These are phyloP conservation scores for Pseudogymnoascus sp. DNA, from an alignment of 2,329 filamentous ascomycete species.

Conservation along the genomic window DNA sequence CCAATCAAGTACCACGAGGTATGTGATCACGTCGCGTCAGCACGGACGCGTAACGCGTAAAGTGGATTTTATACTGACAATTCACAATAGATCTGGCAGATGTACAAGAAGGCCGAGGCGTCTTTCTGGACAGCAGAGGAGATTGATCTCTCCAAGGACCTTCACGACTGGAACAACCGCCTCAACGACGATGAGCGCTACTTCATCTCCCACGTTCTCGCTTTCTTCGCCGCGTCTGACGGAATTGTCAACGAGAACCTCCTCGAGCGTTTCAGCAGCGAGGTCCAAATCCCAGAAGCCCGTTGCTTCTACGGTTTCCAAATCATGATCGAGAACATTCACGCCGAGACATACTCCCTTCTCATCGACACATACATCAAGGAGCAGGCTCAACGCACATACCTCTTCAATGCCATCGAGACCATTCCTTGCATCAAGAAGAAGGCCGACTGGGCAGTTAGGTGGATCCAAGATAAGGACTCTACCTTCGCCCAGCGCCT, in stretches of 20 bases:
- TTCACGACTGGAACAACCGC: conserved; percentile 98
- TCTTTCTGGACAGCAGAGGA: conserved; percentile 99
- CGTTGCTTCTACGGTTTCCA: conserved; percentile 99
- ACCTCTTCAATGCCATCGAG: conserved; percentile 97
- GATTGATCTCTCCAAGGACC: conserved; percentile 97
- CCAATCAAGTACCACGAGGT: conserved; percentile 99
- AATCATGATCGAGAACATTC: conserved; percentile 99
- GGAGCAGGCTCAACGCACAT: conserved; percentile 85
- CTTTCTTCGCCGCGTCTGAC: conserved; percentile 97
- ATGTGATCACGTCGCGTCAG: conserved; percentile 36
- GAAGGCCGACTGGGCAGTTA: conserved; percentile 96
- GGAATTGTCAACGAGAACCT: conserved; percentile 99
- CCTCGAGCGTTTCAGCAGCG: conserved; percentile 91
- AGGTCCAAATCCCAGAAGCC: conserved; percentile 95
- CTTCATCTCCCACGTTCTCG: conserved; percentile 97
- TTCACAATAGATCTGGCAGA: conserved; percentile 82
- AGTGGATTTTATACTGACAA: conserved; percentile 41
- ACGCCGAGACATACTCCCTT: conserved; percentile 98
- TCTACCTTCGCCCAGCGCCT: conserved; percentile 94
- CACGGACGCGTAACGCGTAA: conserved; percentile 54
- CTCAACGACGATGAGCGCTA: conserved; percentile 95
- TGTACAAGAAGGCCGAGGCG: conserved; percentile 99
- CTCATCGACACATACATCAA: conserved; percentile 99
- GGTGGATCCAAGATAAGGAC: conserved; percentile 88
- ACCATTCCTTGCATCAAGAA: conserved; percentile 97